Conservation (phyloP, 306 rosid genomes). For the Ammopiptanthus mongolicus region DNA sequence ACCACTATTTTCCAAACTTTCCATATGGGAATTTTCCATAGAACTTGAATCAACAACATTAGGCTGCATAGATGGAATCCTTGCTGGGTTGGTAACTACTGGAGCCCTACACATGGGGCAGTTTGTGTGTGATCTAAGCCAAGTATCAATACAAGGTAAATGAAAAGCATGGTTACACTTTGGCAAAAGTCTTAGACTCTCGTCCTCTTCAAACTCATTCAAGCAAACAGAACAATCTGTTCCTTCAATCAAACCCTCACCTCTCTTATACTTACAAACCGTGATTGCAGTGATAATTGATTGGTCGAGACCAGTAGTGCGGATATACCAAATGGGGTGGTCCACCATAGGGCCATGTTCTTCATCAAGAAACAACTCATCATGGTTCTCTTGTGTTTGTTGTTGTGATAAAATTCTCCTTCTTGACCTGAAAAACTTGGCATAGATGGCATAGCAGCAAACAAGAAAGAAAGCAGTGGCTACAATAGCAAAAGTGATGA, state of each 20-base stretch:
- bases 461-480: slow-evolving; percentile 29
- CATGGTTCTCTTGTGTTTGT: not conserved
- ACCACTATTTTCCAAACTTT: not conserved
- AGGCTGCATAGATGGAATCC: slow-evolving; percentile 21
- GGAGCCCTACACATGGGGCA: slow-evolving; percentile 94
- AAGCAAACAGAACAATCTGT: slow-evolving; percentile 82
- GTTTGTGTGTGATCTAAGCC: slow-evolving; percentile 84
- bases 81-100: slow-evolving; percentile 16
- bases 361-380: slow-evolving; percentile 40
- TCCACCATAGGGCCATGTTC: slow-evolving; percentile 53
- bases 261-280: slow-evolving; percentile 52
- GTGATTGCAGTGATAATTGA: slow-evolving; percentile 57
- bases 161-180: slow-evolving; percentile 93
- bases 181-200: slow-evolving; percentile 61
- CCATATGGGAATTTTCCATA: slow-evolving; percentile 21
- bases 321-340: slow-evolving; percentile 82
- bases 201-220: slow-evolving; percentile 73
- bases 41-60: not conserved
- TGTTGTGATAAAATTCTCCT: not conserved
- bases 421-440: slow-evolving; percentile 29
- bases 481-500: slow-evolving; percentile 11
- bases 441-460: slow-evolving; percentile 41
- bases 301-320: slow-evolving; percentile 62
- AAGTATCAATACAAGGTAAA: slow-evolving; percentile 75
- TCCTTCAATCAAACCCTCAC: slow-evolving; percentile 70